Evolutionary conservation across 1,284 basidiomycete species (phyloP).

Genomic region (Leccinum pachyderme): DNA sequence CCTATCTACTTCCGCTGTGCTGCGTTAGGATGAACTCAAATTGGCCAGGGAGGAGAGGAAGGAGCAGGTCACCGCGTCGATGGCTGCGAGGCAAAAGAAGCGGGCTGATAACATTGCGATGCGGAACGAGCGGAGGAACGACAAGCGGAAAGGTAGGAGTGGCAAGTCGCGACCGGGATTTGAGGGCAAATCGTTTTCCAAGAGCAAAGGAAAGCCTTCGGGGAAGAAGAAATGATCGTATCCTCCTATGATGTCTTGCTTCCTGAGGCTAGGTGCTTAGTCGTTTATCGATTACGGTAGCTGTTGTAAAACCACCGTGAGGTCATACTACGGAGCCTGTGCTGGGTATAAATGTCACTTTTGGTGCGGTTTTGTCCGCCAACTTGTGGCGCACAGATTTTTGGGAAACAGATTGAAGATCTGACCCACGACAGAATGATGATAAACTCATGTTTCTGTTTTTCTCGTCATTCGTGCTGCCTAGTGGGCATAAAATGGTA

Average conservation of each 20-base stretch:
- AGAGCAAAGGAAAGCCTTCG: constrained; percentile 27
- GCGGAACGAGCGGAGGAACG: constrained; percentile 75
- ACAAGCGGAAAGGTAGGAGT: constrained; percentile 68
- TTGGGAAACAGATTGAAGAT: no score
- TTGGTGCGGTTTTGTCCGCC: no score
- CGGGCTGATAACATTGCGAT: constrained; percentile 83
- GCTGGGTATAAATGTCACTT: no score
- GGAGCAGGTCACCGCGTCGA: constrained; percentile 65
- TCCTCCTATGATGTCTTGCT: not conserved
- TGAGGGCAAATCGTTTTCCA: constrained; percentile 76
- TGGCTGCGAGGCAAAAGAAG: constrained; percentile 86
- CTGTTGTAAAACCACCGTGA: no score
- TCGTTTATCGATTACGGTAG: no score
- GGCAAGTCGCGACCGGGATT: constrained; percentile 80
- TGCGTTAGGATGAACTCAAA: not conserved
- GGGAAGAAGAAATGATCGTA: constrained; percentile 19
- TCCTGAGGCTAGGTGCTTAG: not conserved
- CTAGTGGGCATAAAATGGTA: no score
- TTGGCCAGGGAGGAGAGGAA: constrained; percentile 81
- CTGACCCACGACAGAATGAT: no score
- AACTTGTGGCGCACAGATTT: no score
- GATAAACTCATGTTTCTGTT: no score
- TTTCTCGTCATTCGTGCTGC: no score
- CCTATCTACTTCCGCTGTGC: not conserved
- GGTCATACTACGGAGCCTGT: no score